These are phyloP conservation scores for Mortierella sp. DNA, from an alignment of 371 early-diverging fungal species.

Conservation along the genomic window DNA sequence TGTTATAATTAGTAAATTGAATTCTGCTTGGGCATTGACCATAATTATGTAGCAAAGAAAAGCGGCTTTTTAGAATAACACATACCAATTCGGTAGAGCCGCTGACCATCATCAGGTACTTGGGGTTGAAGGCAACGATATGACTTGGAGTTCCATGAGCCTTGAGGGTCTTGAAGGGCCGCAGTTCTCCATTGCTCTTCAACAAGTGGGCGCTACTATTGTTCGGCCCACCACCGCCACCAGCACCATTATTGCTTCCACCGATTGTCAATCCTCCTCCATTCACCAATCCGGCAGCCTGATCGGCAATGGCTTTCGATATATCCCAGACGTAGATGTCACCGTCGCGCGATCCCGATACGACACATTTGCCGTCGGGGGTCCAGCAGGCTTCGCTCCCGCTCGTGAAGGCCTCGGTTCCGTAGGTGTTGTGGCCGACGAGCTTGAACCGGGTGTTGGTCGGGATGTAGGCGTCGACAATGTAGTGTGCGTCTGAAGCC, in stretches of 20 bases:
- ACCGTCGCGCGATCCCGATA: constrained; percentile 81
- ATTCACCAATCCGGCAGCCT: constrained; percentile 13
- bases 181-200: constrained; percentile 54
- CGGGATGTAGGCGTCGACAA: constrained; percentile 81
- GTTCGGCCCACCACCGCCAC: constrained; percentile 16
- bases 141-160: constrained; percentile 63
- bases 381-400: constrained; percentile 76
- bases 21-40: no score
- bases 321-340: constrained; percentile 77
- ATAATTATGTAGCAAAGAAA: background rate
- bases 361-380: constrained; percentile 82
- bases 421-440: constrained; percentile 62
- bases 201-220: constrained; percentile 15
- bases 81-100: constrained; percentile 67
- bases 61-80: background rate
- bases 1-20: background rate
- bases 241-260: constrained; percentile 9
- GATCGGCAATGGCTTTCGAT: constrained; percentile 57
- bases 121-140: constrained; percentile 79
- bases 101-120: constrained; percentile 76
- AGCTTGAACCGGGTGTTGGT: constrained; percentile 64
- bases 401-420: constrained; percentile 48
- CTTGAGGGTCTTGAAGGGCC: constrained; percentile 58
- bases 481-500: constrained; percentile 68
- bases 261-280: background rate